Conservation (phyloP, 805 yeast genomes). For the Suhomyces faveliae region DNA sequence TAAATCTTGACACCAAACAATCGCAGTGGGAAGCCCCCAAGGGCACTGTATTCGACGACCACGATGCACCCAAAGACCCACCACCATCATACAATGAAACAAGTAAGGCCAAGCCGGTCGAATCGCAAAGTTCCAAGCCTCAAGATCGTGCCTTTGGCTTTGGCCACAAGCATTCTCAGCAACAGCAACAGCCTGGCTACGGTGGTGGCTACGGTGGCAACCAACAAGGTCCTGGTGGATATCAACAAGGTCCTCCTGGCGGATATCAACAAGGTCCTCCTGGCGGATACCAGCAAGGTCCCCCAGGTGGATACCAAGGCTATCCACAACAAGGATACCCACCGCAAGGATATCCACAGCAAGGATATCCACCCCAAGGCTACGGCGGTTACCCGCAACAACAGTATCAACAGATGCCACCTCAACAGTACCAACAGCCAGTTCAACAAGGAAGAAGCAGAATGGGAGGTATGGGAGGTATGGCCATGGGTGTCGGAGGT, state of each 20-base stretch:
- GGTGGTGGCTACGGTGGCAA: slow-evolving; percentile 8
- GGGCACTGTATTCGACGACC: slow-evolving; percentile 46
- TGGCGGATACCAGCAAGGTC: slow-evolving; percentile 16
- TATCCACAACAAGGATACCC: slow-evolving; percentile 18
- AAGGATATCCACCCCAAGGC: slow-evolving; percentile 22
- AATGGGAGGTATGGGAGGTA: slow-evolving; percentile 45
- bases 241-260: background rate
- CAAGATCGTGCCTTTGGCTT: slow-evolving; percentile 1
- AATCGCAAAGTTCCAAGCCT: slow-evolving; percentile 5
- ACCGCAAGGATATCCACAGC: too few relatives aligned
- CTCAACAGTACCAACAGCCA: slow-evolving; percentile 25
- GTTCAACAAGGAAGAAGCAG: slow-evolving; percentile 23
- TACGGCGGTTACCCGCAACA: slow-evolving; percentile 22
- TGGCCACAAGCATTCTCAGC: slow-evolving; percentile 5
- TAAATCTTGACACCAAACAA: slow-evolving; percentile 63
- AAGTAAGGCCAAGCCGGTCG: slow-evolving; percentile 5
- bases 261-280: slow-evolving; percentile 18
- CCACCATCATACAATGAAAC: slow-evolving; percentile 6
- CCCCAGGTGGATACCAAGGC: slow-evolving; percentile 7
- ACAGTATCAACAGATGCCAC: slow-evolving; percentile 21
- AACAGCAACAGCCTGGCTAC: slow-evolving; percentile 8
- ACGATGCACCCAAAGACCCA: slow-evolving; percentile 6
- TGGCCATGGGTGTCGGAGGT: slow-evolving; percentile 47
- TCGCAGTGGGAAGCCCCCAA: slow-evolving; percentile 91
- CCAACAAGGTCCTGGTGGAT: slow-evolving; percentile 5